phyloP scores from a whole-genome alignment of 192 early-diverging fungal species.

The Mortierella claussenii region DNA sequence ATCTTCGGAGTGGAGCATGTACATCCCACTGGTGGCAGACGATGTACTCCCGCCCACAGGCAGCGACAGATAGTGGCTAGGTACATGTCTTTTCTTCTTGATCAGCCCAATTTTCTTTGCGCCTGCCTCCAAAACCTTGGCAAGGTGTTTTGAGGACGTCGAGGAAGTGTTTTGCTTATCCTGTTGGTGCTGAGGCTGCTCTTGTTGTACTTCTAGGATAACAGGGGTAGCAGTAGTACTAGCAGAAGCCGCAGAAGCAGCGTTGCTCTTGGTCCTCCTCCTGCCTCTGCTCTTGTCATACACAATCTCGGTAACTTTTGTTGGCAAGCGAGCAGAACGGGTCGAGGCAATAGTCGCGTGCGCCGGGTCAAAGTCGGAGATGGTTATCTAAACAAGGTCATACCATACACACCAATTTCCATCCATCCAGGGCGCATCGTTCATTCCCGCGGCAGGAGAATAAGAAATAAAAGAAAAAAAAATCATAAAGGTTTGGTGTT shows the following conservation, averaged over 20 bases:
- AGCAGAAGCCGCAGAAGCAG: background rate
- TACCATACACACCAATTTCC: too few species aligned
- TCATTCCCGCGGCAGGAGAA: background rate
- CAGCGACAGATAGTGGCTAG: slow-evolving; percentile 34
- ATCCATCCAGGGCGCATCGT: too few species aligned
- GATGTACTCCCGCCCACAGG: slow-evolving; percentile 20
- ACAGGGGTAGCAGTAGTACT: background rate
- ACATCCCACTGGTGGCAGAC: slow-evolving; percentile 9
- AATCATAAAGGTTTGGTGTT: background rate
- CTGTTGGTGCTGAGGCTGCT: background rate
- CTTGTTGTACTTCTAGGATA: background rate
- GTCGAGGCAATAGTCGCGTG: slow-evolving; percentile 35
- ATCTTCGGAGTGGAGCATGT: slow-evolving; percentile 39
- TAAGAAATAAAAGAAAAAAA: slow-evolving; percentile 1
- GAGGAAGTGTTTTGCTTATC: background rate
- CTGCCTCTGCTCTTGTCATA: slow-evolving; percentile 10
- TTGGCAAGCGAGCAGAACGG: slow-evolving; percentile 4
- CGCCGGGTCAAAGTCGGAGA: slow-evolving; percentile 31
- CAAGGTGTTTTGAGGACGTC: slow-evolving; percentile 7
- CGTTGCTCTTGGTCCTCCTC: too few species aligned
- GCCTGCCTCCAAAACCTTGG: slow-evolving; percentile 6
- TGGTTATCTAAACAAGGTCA: slow-evolving; percentile 9
- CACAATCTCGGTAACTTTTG: slow-evolving; percentile 29
- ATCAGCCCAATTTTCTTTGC: slow-evolving; percentile 15
- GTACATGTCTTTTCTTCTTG: slow-evolving; percentile 18